phyloP scores from a whole-genome alignment of 345 rosid species.

The Salix arbutifolia region DNA sequence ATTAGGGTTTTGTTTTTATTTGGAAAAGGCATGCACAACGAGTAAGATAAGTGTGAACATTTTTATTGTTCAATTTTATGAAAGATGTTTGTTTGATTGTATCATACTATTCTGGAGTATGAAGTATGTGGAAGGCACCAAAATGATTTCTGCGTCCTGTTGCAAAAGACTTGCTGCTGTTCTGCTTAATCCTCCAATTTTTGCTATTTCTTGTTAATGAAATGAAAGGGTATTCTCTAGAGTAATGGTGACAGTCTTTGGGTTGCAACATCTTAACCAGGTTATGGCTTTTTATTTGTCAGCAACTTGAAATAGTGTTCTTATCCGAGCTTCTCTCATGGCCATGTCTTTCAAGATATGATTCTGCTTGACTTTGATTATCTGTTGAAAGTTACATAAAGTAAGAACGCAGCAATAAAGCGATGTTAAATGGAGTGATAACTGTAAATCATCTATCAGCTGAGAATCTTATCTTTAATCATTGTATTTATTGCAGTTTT shows the following conservation, averaged over 20 bases:
- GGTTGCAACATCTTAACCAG: not conserved
- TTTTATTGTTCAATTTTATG: not conserved
- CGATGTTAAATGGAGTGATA: not conserved
- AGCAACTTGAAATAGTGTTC: not conserved
- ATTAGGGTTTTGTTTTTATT: not conserved
- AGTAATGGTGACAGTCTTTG: constrained; percentile 5
- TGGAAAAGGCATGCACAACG: not conserved
- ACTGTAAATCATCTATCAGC: not conserved
- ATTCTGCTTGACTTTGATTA: not conserved
- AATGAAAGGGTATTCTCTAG: not conserved
- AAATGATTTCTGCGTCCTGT: not conserved
- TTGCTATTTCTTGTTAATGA: not conserved
- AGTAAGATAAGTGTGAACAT: not conserved
- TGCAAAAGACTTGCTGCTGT: not conserved
- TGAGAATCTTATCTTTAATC: not conserved
- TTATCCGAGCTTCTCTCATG: not conserved
- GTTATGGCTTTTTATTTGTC: not conserved
- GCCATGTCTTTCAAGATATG: not conserved
- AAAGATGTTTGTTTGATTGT: not conserved
- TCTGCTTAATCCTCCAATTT: constrained; percentile 2
- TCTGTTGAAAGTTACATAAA: constrained; percentile 1
- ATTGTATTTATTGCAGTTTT: constrained; percentile 40
- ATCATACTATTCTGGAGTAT: not conserved
- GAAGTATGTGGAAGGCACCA: not conserved
- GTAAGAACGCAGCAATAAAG: not conserved